These are phyloP conservation scores for Ricinus communis DNA, from an alignment of 345 rosid species.

Conservation along the genomic window DNA sequence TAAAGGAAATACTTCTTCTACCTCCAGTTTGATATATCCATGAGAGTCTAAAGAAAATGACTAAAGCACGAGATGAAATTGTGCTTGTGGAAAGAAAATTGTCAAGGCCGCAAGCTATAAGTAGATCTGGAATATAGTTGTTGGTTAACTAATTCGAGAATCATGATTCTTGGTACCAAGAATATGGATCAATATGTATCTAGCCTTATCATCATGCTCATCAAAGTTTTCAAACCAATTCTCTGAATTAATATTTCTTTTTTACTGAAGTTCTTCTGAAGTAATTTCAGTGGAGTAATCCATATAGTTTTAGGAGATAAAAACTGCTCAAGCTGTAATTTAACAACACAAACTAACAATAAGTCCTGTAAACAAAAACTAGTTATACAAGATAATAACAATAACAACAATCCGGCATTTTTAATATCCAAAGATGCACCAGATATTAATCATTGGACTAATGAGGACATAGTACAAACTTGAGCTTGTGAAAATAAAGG, in stretches of 20 bases:
- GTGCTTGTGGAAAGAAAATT: neutral
- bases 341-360: neutral
- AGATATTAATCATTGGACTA: too few relatives aligned
- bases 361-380: neutral
- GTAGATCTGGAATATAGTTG: neutral
- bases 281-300: neutral
- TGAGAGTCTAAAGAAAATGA: neutral
- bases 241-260: too few relatives aligned
- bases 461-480: slow-evolving; percentile 49
- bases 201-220: neutral
- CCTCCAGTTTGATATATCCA: neutral
- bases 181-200: neutral
- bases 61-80: neutral
- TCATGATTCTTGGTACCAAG: neutral
- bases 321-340: neutral
- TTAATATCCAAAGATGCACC: neutral
- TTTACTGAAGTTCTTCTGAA: too few relatives aligned
- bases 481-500: slow-evolving; percentile 94
- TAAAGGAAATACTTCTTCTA: neutral
- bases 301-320: neutral
- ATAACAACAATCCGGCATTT: neutral
- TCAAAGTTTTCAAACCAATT: neutral
- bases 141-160: neutral
- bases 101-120: neutral
- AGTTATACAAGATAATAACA: neutral